Evolutionary conservation across 768 basidiomycete genomes (phyloP).

Genomic region (Trametes sanguinea): DNA sequence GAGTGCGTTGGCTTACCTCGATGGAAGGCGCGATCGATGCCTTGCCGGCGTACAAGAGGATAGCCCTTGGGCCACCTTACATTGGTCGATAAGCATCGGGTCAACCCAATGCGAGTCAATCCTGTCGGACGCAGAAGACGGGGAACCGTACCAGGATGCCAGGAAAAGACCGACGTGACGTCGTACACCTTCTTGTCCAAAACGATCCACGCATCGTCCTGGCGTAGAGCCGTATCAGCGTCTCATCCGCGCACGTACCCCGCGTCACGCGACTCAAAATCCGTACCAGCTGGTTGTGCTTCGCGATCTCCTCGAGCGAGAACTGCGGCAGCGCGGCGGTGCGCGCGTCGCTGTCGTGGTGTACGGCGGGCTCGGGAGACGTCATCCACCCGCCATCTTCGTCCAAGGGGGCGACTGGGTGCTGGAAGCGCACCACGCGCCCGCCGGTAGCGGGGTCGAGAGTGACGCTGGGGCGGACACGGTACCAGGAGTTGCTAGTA

Average conservation of each 20-base stretch:
- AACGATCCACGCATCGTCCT: slow-evolving; percentile 51
- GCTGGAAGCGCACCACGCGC: slow-evolving; percentile 15
- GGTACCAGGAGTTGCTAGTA: slow-evolving; percentile 26
- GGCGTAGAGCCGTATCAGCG: background rate
- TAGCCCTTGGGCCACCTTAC: slow-evolving; percentile 19
- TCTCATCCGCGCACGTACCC: too few relatives aligned
- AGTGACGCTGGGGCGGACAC: slow-evolving; percentile 13
- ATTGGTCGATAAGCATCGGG: too few relatives aligned
- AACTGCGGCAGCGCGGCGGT: slow-evolving; percentile 13
- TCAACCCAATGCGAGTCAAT: too few relatives aligned
- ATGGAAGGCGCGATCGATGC: slow-evolving; percentile 26
- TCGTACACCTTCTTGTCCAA: slow-evolving; percentile 44
- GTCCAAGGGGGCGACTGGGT: slow-evolving; percentile 22
- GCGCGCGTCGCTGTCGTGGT: background rate
- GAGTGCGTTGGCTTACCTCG: slow-evolving; percentile 14
- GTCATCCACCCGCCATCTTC: slow-evolving; percentile 28
- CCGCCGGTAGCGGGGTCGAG: slow-evolving; percentile 9
- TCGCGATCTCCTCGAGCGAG: slow-evolving; percentile 43
- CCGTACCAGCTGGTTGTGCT: slow-evolving; percentile 41
- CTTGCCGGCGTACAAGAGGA: slow-evolving; percentile 27
- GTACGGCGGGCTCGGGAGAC: background rate
- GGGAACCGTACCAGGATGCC: slow-evolving; percentile 24
- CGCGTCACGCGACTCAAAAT: background rate
- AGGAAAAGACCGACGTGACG: slow-evolving; percentile 26
- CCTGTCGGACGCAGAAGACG: too few relatives aligned